Base-by-base conservation (phyloP, 306 rosid genomes). In the Notholithocarpus densiflorus region DNA sequence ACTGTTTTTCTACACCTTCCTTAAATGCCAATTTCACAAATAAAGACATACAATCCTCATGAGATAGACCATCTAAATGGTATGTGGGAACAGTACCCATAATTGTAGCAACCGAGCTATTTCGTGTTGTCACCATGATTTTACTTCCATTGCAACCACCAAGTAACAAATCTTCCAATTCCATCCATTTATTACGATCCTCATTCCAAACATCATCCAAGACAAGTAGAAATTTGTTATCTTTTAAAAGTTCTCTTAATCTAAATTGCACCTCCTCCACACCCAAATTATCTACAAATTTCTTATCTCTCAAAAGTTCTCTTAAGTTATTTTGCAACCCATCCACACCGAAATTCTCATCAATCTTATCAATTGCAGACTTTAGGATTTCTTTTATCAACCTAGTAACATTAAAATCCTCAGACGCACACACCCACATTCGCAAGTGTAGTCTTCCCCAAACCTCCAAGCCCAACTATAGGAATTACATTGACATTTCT, bases 171-270 rank as follows among this genome's bases (percentile, higher is more conserved):
- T 56, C 5, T 4, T 19, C 2, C 69, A 80, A 57, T 26, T 72
- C 20, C 3, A 11, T 11, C 86, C 86, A 78, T 68, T 82, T 66
- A 3, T 3, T 61, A 52, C 29, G 69, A 52, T 72, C 40, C 0
- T 65, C 54, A 14, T 68, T 78, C 86, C 83, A 83, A 29, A 74
- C n/a, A 19, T 79, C 74, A 7, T 78, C 83, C 10, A 83, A 34
- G 24, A 57, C 64, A 57, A 57, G 1, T 1, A 57, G 15, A 19
- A 57, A 57, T 65, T 45, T 45, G 0, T 45, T 11, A 45, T 45
- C 52, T 45, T 45, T 45, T 11, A 45, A 45, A 45, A 10, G 4
- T 11, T 45, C 13, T 43, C 6, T 78, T 1, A 78, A 48, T 19
- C 0, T 43, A n/a, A 5, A 11, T 19, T 77, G 78, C 14, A 82